Percentiles rank a stretch among this genome's conserved stretches.
phyloP scores from a whole-genome alignment of 192 early-diverging fungal species.

The Entomortierella beljakovae region DNA sequence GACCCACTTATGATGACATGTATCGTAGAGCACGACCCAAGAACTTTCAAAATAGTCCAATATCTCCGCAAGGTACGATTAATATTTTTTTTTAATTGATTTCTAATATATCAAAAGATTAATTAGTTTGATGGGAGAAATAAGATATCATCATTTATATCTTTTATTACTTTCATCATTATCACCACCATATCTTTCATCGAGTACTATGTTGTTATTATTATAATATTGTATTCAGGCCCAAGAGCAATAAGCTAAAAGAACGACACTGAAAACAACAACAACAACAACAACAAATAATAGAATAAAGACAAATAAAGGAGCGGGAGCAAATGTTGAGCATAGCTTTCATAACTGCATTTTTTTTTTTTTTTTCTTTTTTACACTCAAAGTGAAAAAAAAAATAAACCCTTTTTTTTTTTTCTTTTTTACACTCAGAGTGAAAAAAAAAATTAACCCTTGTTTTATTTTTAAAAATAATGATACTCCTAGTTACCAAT shows the following conservation, averaged over 20 bases:
- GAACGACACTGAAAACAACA: no score
- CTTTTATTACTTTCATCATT: background rate
- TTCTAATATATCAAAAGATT: conserved; percentile 12
- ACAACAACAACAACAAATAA: no score
- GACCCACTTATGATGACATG: conserved; percentile 43
- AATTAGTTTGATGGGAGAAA: background rate
- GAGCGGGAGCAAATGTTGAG: no score
- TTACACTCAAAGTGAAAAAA: background rate
- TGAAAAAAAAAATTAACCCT: background rate
- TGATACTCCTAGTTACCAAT: background rate
- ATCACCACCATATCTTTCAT: background rate
- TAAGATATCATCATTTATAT: no score
- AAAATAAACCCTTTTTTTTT: background rate
- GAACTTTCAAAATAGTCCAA: conserved; percentile 35
- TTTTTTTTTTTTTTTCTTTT: background rate
- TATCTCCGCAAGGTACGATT: conserved; percentile 49
- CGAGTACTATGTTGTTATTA: no score
- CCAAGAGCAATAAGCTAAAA: no score
- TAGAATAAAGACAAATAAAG: no score
- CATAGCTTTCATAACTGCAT: no score
- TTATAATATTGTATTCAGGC: no score
- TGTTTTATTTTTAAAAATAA: background rate
- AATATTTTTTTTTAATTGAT: conserved; percentile 9
- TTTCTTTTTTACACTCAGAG: conserved; percentile 8
- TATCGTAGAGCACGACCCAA: conserved; percentile 50